Conservation (phyloP, 139 green algal species). For the Dunaliella primolecta region DNA sequence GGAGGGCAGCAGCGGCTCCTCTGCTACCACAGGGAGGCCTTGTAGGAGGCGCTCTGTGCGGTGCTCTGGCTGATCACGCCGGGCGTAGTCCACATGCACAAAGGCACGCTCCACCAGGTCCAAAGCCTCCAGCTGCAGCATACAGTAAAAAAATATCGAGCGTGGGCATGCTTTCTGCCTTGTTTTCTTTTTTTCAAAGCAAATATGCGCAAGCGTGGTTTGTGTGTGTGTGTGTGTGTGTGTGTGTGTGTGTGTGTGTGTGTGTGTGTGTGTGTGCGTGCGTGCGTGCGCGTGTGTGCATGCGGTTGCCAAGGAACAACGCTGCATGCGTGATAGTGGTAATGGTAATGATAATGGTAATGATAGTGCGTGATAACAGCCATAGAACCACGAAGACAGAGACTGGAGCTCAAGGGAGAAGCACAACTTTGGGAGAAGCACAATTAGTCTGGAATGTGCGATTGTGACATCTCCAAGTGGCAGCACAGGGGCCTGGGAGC, state of each 20-base stretch:
- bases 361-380: too few relatives aligned
- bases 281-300: neutral
- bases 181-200: neutral
- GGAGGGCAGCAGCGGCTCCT: neutral
- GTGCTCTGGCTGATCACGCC: conserved; percentile 20
- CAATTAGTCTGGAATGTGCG: too few relatives aligned
- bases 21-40: conserved; percentile 10
- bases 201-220: too few relatives aligned
- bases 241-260: neutral
- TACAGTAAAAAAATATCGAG: neutral
- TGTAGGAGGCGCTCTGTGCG: conserved; percentile 12
- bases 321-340: too few relatives aligned
- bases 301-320: too few relatives aligned
- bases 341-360: too few relatives aligned
- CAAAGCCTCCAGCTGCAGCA: conserved; percentile 54
- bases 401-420: too few relatives aligned
- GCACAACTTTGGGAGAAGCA: too few relatives aligned
- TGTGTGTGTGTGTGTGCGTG: neutral
- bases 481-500: too few relatives aligned
- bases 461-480: too few relatives aligned
- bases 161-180: neutral
- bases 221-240: too few relatives aligned
- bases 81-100: conserved; percentile 75
- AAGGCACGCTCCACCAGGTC: conserved; percentile 65
- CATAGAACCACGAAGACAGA: too few relatives aligned